phyloP scores from a whole-genome alignment of 2,329 filamentous ascomycete species.

The Fusarium sp. region DNA sequence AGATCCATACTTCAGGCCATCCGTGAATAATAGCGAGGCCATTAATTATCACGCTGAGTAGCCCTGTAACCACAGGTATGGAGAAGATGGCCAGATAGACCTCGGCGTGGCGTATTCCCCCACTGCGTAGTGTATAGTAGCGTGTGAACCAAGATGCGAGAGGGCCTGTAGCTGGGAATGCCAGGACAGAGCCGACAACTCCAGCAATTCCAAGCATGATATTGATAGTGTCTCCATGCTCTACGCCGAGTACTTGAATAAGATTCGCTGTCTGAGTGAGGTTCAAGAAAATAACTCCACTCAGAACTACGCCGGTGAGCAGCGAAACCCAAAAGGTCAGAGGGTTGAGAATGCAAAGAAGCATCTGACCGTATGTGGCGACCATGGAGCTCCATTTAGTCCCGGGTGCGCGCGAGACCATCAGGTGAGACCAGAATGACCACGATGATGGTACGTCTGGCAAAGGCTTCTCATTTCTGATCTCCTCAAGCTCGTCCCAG shows the following conservation, averaged over 20 bases:
- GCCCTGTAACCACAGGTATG: constrained; percentile 8
- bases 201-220: constrained; percentile 10
- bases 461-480: constrained; percentile 6
- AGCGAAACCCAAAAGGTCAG: constrained; percentile 40
- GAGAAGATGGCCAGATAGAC: constrained; percentile 22
- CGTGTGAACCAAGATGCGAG: constrained; percentile 32
- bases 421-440: constrained; percentile 10
- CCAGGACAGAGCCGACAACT: constrained; percentile 10
- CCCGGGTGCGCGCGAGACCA: constrained; percentile 16
- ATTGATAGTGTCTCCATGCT: background rate
- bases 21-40: constrained; percentile 9
- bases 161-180: constrained; percentile 21
- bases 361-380: constrained; percentile 38
- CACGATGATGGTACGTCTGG: constrained; percentile 6
- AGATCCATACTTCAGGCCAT: constrained; percentile 19
- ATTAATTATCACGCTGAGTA: constrained; percentile 19
- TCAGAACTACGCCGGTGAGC: constrained; percentile 28
- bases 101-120: constrained; percentile 35
- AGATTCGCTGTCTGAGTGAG: constrained; percentile 21
- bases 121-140: constrained; percentile 10
- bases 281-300: constrained; percentile 25
- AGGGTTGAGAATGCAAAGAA: constrained; percentile 37
- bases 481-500: constrained; percentile 15
- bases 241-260: rapidly evolving
- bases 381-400: constrained; percentile 13